Base-by-base conservation (phyloP, 2,329 filamentous ascomycete genomes). In the Orbilia blumenaviensis region DNA sequence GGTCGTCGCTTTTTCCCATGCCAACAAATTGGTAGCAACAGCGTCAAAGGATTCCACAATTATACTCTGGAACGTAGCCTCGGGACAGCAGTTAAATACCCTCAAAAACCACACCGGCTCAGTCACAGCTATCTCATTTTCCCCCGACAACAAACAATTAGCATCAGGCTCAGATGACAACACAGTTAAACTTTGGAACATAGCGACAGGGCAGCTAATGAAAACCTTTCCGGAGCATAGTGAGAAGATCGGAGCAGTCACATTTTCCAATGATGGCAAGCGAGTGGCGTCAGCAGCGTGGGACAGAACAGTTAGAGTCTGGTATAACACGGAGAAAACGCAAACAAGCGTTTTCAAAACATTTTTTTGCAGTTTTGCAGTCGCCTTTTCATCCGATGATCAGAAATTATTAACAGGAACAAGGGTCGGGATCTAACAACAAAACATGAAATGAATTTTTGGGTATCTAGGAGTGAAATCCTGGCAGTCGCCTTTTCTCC, bases 231-330 rank as follows among this genome's bases (percentile, higher is more conserved):
- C 7, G 27, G 44, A 14, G 3, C 12, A 12, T 48, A 38, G 44
- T 27, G 21, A 27, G 14, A 9, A 16, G 18, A 27, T 12, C 16
- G 3, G 18, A 27, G 32, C 16, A 34, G n/a, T 18, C 27, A 95
- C 95, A 78, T 97, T 99, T 82, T 98, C 94, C 29, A 94, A 94
- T 6, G 94, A 97, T 83, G 94, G 93, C 68, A 92, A 94, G 80
- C 96, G 91, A 81, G 94, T 99, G 34, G 62, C 42, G 9, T 64
- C 27, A 50, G 61, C 41, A 10, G 50, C 27, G 21, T 4, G 2
- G 23, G n/a, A 61, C 18, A 36, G 27, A 44, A 44, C 16, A 44
- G 10, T 64, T 12, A 50, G n/a, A 10, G 1, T 64, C 16, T 64
- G 42, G 61, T 25, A 27, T 9, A 21, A 9, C 3, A 10, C 58